Evolutionary conservation across 73 alveolate genomes (phyloP), one percentile per base, ranked within the genome.

Genomic region (Blepharisma japonicum): DNA sequence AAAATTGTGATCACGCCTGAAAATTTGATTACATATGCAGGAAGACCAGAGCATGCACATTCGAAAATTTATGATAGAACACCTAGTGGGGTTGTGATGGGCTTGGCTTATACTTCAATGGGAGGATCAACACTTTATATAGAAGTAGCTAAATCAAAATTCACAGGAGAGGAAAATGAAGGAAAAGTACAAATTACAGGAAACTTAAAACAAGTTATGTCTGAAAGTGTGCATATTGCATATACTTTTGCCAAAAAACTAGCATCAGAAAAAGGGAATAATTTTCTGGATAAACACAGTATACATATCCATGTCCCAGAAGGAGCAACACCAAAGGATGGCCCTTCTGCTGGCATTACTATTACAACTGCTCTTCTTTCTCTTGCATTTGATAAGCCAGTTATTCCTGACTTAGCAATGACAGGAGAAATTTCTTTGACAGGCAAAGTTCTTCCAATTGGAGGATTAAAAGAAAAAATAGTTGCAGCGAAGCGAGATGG

Each of bases 301-400:
- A 68, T 91, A 68, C 93, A 86, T 56, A 51, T 91, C 39, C 97
- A 91, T 32, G 86, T 87, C 79, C 97, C 97, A 6, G 97, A 91
- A 53, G 97, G 97, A 27, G 93, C 97, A 0, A 80, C 86, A 11
- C 90, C 90, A 6, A 91, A 91, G 76, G 97, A 91, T 79, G 97
- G 97, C 38, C 97, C 98, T 21, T 87, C 95, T 8, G 97, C 97
- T 8, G 97, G 97, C 0, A 86, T 91, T 46, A 91, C 97, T 32
- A 84, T 91, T 77, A 89, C 95, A 27, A 81, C 97, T 1, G 90
- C 94, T 8, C 77, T 91, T n/a, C 27, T 91, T 18, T 56, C 87
- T 46, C 56, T 91, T 38, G 95, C 97, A 6, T 38, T 38, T 23
- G 87, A 83, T 53, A 55, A 48, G 55, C 85, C 93, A 27, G 82